A percentile compares a stretch with the other conserved stretches of the same genome.
These are phyloP conservation scores for Coccomyxa sp. DNA, from an alignment of 139 green algal genomes.

Conservation along the genomic window DNA sequence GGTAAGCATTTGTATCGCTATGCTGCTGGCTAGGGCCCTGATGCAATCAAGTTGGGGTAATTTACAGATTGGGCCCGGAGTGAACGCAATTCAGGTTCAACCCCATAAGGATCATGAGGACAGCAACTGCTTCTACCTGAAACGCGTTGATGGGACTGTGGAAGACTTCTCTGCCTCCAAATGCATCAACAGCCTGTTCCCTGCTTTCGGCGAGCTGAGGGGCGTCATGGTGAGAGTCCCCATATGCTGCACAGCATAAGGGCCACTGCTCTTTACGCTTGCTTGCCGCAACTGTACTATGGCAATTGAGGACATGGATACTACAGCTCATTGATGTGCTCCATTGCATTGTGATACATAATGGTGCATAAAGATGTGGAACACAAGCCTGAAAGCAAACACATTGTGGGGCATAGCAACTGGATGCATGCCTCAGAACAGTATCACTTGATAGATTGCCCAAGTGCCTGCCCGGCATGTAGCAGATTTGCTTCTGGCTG, in stretches of 20 bases:
- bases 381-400: too few species aligned
- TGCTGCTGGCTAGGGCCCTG: background rate
- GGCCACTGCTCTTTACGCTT: background rate
- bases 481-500: too few species aligned
- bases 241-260: background rate
- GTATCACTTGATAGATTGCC: too few species aligned
- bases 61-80: conserved; percentile 34
- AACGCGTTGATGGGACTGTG: conserved; percentile 49
- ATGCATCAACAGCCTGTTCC: conserved; percentile 54
- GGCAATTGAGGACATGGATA: too few species aligned
- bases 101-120: conserved; percentile 9
- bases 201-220: conserved; percentile 6
- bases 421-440: too few species aligned
- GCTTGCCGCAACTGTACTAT: background rate
- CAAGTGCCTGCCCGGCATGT: too few species aligned
- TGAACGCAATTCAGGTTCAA: conserved; percentile 50
- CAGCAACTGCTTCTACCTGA: conserved; percentile 47
- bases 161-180: conserved; percentile 80
- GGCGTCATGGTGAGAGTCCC: background rate
- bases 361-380: too few species aligned
- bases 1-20: background rate
- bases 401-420: too few species aligned
- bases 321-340: too few species aligned
- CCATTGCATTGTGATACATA: too few species aligned
- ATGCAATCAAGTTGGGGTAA: background rate